phyloP scores from a whole-genome alignment of 2,329 filamentous ascomycete species.

The Mariannaea sp. region DNA sequence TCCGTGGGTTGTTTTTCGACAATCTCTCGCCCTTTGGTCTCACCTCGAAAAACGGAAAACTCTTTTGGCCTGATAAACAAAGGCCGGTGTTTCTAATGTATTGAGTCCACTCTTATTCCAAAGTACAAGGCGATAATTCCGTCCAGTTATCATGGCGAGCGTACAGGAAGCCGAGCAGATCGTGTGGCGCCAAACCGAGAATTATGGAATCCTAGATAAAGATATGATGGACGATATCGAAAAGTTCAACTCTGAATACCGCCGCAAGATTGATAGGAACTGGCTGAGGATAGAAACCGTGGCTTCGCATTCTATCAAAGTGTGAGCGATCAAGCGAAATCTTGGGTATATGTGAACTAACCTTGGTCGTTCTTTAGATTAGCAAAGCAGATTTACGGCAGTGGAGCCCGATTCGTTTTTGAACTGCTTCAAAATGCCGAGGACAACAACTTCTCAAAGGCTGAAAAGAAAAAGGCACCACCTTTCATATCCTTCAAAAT shows the following conservation, averaged over 20 bases:
- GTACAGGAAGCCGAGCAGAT: constrained; percentile 20
- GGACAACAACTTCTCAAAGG: constrained; percentile 19
- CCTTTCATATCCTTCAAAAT: constrained; percentile 26
- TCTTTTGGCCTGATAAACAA: not conserved
- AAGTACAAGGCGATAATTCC: not conserved
- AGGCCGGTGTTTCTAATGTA: not conserved
- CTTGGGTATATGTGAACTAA: not conserved
- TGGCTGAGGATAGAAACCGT: constrained; percentile 24
- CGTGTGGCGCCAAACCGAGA: constrained; percentile 14
- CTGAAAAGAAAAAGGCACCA: fast-evolving
- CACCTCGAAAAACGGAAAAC: not conserved
- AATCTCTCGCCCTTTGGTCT: not conserved
- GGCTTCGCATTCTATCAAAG: constrained; percentile 23
- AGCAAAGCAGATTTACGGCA: constrained; percentile 27
- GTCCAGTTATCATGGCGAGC: constrained; percentile 17
- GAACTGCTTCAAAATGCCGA: constrained; percentile 31
- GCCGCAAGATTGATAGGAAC: constrained; percentile 24
- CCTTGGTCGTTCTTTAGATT: constrained; percentile 12
- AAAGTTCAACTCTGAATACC: constrained; percentile 19
- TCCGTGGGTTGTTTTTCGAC: not conserved
- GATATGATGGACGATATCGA: constrained; percentile 29
- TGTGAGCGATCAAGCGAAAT: constrained; percentile 9
- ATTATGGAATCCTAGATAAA: constrained; percentile 18
- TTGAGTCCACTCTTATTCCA: not conserved
- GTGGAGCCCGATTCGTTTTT: constrained; percentile 27